Base-by-base conservation (phyloP, 2,329 filamentous ascomycete species). In the Aureobasidium subglaciale region DNA sequence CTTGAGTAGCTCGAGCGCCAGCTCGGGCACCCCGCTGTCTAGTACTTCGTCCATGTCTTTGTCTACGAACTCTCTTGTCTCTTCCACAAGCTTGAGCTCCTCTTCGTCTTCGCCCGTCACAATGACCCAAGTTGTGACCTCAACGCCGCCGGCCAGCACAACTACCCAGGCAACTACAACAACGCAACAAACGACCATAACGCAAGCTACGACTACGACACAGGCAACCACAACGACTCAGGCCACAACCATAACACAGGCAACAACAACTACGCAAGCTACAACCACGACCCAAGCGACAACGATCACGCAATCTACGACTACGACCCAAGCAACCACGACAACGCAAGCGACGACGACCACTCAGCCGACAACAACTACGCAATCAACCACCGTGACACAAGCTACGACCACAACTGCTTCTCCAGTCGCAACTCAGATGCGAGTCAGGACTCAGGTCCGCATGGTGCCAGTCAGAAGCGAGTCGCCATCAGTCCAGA, bases 1-100 rank as follows among this genome's bases (percentile, higher is more conserved):
- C 43, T 15, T 20, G 6, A 32, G 43, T 29, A 48, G 43, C 43
- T 48, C 43, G 43, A 48, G 43, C 43, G 25, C 43, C 43, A 43
- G 40, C 40, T 43, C 40, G 24, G 7, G 29, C 27, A 24, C 34
- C 24, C 20, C 32, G n/a, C 5, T 13, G n/a, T 7, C 30, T n/a
- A 25, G 18, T 10, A 38, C 46, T 11, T 22, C 46, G 18, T 38
- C 46, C 11, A 40, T 24, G 8, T 40, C 46, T 37, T 52, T 11
- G 15, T 16, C 20, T 35, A 22, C 42, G 20, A 24, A 10, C 37
- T 16, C 42, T 22, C 3, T n/a, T 29, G 8, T 24, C 41, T 5
- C 45, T 11, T 52, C 48, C 11, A 32, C 24, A 4, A 32, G 18
- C 22, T 27, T 32, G 10, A 30, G 22, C 24, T 25, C 45, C 3